phyloP scores from a whole-genome alignment of 2,329 filamentous ascomycete genomes.

The Paecilomyces sp. region DNA sequence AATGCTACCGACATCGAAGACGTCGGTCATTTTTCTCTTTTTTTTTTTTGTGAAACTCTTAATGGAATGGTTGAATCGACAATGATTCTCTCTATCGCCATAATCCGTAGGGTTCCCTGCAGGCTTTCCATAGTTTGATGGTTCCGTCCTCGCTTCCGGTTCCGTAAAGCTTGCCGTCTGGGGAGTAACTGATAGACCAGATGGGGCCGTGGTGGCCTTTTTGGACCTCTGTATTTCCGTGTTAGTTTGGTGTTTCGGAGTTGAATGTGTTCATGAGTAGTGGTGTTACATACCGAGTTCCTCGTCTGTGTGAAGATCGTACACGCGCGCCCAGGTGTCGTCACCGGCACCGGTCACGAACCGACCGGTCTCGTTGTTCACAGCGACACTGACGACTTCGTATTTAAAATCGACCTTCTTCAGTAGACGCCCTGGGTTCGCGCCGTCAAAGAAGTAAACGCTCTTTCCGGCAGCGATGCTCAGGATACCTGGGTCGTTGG shows the following conservation, averaged over 20 bases:
- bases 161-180: slow-evolving; percentile 91
- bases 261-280: background rate
- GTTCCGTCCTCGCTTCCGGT: slow-evolving; percentile 96
- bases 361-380: slow-evolving; percentile 73
- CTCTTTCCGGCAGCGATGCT: slow-evolving; percentile 91
- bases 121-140: slow-evolving; percentile 81
- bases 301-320: slow-evolving; percentile 74
- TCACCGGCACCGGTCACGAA: slow-evolving; percentile 76
- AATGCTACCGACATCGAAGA: background rate
- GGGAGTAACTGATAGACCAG: slow-evolving; percentile 91
- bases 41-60: background rate
- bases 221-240: slow-evolving; percentile 60
- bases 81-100: slow-evolving; percentile 45
- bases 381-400: slow-evolving; percentile 81
- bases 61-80: background rate
- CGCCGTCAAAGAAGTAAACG: slow-evolving; percentile 84
- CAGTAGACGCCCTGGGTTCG: slow-evolving; percentile 59
- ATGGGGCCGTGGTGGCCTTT: slow-evolving; percentile 97
- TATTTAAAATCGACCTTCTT: slow-evolving; percentile 76
- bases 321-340: slow-evolving; percentile 95
- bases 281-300: slow-evolving; percentile 56
- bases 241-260: slow-evolving; percentile 11
- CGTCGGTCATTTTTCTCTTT: too few species aligned
- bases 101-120: slow-evolving; percentile 56
- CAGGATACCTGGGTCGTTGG: slow-evolving; percentile 63